A percentile compares a stretch with the other conserved stretches of the same genome.
These are phyloP conservation scores for Poa annua DNA, from an alignment of 176 grass and related monocot genomes.

Conservation along the genomic window DNA sequence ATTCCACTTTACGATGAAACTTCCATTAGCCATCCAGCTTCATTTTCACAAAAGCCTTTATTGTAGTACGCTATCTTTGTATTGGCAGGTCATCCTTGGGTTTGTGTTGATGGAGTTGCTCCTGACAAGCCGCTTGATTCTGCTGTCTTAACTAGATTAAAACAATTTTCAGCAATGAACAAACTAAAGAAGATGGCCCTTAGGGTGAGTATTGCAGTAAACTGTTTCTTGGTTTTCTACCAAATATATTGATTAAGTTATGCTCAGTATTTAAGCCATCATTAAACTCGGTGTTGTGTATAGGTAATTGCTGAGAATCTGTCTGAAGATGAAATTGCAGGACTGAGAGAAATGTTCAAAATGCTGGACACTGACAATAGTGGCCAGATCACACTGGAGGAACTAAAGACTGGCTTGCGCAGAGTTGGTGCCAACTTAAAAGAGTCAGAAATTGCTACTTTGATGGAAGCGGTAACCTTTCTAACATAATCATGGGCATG, in stretches of 20 bases:
- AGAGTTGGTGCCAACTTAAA: conserved; percentile 90
- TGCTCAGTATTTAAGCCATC: conserved; percentile 38
- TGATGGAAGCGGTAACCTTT: conserved; percentile 92
- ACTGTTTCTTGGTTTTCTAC: conserved; percentile 18
- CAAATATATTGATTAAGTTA: conserved; percentile 8
- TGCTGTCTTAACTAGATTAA: conserved; percentile 74
- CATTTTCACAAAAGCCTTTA: conserved; percentile 14
- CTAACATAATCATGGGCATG: conserved; percentile 31
- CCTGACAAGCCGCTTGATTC: conserved; percentile 81
- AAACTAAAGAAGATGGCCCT: conserved; percentile 87
- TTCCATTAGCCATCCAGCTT: conserved; percentile 9
- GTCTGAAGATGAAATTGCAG: conserved; percentile 96
- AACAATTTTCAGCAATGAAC: conserved; percentile 88
- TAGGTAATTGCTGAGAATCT: conserved; percentile 95
- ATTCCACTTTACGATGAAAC: conserved; percentile 9
- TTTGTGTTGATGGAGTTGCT: conserved; percentile 70
- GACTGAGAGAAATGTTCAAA: conserved; percentile 95
- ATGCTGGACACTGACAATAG: conserved; percentile 97
- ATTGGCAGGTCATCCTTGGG: conserved; percentile 77
- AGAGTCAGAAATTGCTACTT: conserved; percentile 77
- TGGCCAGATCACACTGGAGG: conserved; percentile 92
- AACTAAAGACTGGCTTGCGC: conserved; percentile 77
- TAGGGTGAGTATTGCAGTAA: conserved; percentile 45
- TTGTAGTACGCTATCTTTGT: conserved; percentile 30
- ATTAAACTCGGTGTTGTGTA: conserved; percentile 30